Evolutionary conservation across 371 early-diverging fungal genomes (phyloP).

Genomic region (Cokeromyces recurvatus): DNA sequence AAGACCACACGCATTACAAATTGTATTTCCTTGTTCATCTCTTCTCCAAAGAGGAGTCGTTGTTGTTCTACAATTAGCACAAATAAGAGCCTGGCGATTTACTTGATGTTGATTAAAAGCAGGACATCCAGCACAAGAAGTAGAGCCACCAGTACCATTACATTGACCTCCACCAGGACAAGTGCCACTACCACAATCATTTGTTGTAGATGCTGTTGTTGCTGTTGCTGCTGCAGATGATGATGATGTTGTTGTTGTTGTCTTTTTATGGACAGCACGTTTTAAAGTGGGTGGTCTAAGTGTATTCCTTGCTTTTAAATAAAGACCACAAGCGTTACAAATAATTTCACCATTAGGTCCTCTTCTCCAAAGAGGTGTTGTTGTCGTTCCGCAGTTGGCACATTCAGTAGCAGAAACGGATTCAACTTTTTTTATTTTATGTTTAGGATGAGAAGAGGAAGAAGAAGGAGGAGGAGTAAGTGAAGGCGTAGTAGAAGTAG

Average conservation of each 20-base stretch:
- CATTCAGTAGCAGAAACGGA: conserved; percentile 48
- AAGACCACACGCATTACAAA: conserved; percentile 89
- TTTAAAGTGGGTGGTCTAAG: conserved; percentile 42
- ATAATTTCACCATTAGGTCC: conserved; percentile 71
- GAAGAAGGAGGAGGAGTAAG: too few relatives aligned
- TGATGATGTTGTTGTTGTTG: too few relatives aligned
- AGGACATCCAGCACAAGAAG: conserved; percentile 70
- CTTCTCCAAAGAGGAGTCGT: conserved; percentile 92
- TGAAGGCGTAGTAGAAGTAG: neutral
- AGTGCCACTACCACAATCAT: conserved; percentile 41
- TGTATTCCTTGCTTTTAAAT: conserved; percentile 40
- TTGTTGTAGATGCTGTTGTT: neutral
- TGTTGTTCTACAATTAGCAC: conserved; percentile 78
- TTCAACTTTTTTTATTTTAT: conserved; percentile 13
- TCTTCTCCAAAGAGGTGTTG: conserved; percentile 88
- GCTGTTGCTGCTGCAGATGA: neutral
- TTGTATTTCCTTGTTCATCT: conserved; percentile 69
- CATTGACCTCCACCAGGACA: conserved; percentile 78
- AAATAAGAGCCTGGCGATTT: conserved; percentile 51
- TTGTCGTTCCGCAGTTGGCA: conserved; percentile 80
- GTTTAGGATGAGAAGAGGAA: neutral
- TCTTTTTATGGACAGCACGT: conserved; percentile 20
- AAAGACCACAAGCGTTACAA: conserved; percentile 89
- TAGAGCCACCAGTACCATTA: conserved; percentile 66
- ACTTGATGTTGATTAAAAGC: conserved; percentile 66